These are phyloP conservation scores for Neofusicoccum kwambonambiense DNA, from an alignment of 2,329 filamentous ascomycete genomes.

Conservation along the genomic window DNA sequence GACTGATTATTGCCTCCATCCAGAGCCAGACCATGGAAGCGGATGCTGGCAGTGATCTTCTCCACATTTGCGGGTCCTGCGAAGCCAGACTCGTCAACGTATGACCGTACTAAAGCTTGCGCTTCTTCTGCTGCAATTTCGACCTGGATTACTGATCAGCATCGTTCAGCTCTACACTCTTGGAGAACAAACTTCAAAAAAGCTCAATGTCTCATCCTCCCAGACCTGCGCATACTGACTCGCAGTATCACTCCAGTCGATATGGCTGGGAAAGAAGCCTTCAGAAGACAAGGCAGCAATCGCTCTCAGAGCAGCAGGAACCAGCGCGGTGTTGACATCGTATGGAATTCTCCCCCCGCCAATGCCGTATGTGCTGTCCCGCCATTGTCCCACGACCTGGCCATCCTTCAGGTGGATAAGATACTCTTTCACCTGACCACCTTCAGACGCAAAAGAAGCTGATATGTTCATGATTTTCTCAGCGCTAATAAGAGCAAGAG, in stretches of 20 bases:
- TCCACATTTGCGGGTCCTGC: slow-evolving; percentile 45
- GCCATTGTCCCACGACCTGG: slow-evolving; percentile 61
- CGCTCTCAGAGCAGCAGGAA: slow-evolving; percentile 59
- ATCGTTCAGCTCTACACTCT: slow-evolving; percentile 20
- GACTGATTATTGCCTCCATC: slow-evolving; percentile 51
- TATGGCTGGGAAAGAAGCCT: slow-evolving; percentile 52
- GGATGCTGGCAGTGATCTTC: slow-evolving; percentile 45
- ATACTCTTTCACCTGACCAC: slow-evolving; percentile 52
- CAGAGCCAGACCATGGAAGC: slow-evolving; percentile 58
- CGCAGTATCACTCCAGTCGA: slow-evolving; percentile 49
- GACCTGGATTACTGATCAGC: not conserved
- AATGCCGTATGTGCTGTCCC: slow-evolving; percentile 60
- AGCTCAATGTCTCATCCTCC: slow-evolving; percentile 59
- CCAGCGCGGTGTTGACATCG: slow-evolving; percentile 63
- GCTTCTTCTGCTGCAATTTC: slow-evolving; percentile 42
- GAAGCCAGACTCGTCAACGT: slow-evolving; percentile 46
- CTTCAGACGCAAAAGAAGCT: slow-evolving; percentile 50
- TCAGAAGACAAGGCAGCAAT: slow-evolving; percentile 53
- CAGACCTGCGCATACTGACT: slow-evolving; percentile 57
- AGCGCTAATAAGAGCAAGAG: slow-evolving; percentile 53
- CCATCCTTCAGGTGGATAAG: slow-evolving; percentile 58
- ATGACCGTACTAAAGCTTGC: slow-evolving; percentile 47
- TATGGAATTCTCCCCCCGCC: slow-evolving; percentile 64
- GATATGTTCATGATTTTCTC: slow-evolving; percentile 59
- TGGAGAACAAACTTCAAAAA: slow-evolving; percentile 60